Percentiles rank a stretch among this genome's conserved stretches.
Conservation (phyloP, 2,329 filamentous ascomycete genomes). For the Talaromyces pinophilus region DNA sequence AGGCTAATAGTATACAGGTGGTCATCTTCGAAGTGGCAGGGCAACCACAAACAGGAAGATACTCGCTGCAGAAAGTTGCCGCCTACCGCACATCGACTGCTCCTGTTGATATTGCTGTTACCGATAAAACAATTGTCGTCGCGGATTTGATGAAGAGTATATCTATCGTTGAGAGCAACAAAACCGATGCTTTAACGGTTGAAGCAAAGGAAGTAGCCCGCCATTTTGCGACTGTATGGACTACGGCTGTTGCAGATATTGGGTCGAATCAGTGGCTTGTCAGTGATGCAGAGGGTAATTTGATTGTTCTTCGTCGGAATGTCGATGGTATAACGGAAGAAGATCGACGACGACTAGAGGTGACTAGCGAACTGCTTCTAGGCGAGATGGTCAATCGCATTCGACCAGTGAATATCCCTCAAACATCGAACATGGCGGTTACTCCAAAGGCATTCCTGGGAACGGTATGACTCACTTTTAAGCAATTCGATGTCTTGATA, state of each 20-base stretch:
- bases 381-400: slow-evolving; percentile 95
- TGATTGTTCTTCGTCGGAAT: slow-evolving; percentile 78
- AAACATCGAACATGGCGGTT: slow-evolving; percentile 66
- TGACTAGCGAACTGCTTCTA: slow-evolving; percentile 78
- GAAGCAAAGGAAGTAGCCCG: slow-evolving; percentile 66
- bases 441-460: slow-evolving; percentile 82
- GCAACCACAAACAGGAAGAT: slow-evolving; percentile 33
- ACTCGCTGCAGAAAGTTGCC: slow-evolving; percentile 67
- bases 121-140: slow-evolving; percentile 74
- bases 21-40: slow-evolving; percentile 58
- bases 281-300: slow-evolving; percentile 82
- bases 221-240: slow-evolving; percentile 80
- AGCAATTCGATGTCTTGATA: background rate
- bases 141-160: slow-evolving; percentile 94
- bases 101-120: slow-evolving; percentile 76
- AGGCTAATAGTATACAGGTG: slow-evolving; percentile 46
- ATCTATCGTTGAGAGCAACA: slow-evolving; percentile 70
- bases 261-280: slow-evolving; percentile 76
- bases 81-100: slow-evolving; percentile 80
- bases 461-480: slow-evolving; percentile 63
- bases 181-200: slow-evolving; percentile 8
- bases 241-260: slow-evolving; percentile 73
- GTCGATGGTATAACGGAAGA: slow-evolving; percentile 70
- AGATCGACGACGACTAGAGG: slow-evolving; percentile 68
- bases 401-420: slow-evolving; percentile 68